Evolutionary conservation across 176 grass and related monocot genomes (phyloP), one percentile per base, ranked within the genome.

Genomic region (Juncus effusus): DNA sequence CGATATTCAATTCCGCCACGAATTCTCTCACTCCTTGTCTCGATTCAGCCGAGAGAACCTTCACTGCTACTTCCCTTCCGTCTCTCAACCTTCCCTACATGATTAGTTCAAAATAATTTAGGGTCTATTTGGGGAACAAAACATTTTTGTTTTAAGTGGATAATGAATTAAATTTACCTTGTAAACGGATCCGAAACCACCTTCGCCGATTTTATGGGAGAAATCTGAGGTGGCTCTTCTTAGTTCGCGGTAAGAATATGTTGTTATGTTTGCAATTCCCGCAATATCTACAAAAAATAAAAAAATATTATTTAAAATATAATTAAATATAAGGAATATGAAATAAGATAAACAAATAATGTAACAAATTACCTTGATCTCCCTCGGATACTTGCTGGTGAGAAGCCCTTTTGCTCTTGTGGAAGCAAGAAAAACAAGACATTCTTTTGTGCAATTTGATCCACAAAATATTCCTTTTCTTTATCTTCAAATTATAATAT

Each of bases 11-110:
- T 64, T 91, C 88, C 13, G 79, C 83, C 7, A 87, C 60, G 77
- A 87, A 91, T 58, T 91, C 88, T 35, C 60, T 83, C 16, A 57
- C 62, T 6, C 88, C 88, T 91, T 91, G 88, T 76, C 80, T 84
- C 47, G 88, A 91, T 38, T 81, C 74, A 54, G 85, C 78, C 55
- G 78, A 91, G 4, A 91, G 74, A 72, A 87, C 61, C 74, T 91
- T 91, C 57, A 91, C 88, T 15, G 88, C 88, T 80, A 91, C 78
- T 55, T 69, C 52, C 50, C 61, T 84, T 75, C 88, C 88, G 76
- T 91, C 77, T 70, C 40, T 78, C 10, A 91, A 76, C 0, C 10
- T 78, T 84, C 88, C 88, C 88, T 91, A 56, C 68, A 84, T 35
- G 14, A 19, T 42, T 61, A 40, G 16, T 37, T 35, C 10, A 53